Evolutionary conservation across 2,329 filamentous ascomycete genomes (phyloP), one percentile per base, ranked within the genome.

Genomic region (Clonostachys byssicola): DNA sequence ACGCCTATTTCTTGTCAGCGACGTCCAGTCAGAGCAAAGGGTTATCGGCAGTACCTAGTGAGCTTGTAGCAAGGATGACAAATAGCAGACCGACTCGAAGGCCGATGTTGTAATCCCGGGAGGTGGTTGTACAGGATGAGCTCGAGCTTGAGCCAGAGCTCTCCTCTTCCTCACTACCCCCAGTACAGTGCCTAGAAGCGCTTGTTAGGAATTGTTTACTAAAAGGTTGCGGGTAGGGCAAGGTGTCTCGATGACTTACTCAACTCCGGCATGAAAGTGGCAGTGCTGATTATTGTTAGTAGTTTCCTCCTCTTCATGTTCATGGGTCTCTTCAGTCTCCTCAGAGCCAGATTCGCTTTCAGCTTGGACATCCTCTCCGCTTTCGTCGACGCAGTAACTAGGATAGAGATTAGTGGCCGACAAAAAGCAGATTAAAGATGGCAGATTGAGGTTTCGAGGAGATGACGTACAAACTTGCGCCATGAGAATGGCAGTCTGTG

Each of bases 261-360:
- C 83, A 18, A 90, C 82, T 36, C 86, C 86, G 10, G 85, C 85
- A 55, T 91, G 86, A 63, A 86, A 88, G 58, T 91, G 87, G 54
- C 85, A 89, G 55, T 79, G 72, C 52, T 73, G 55, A n/a, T 64
- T 54, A 16, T 46, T 50, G 13, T 43, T 50, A 13, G 58, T 48
- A 40, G 44, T 45, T 16, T 51, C 49, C 16, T 52, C 52, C 36
- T 57, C 52, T 13, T 55, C 45, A 4, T 58, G 48, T 6, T 52
- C 47, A 41, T 55, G 47, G n/a, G 45, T 44, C 12, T 51, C 52
- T 14, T 56, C 53, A 38, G 52, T 48, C 6, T 56, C 57, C 1
- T 58, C 56, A 3, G 56, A 56, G 23, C 9, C 23, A 30, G 23
- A 9, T 13, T 73, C 69, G 20, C 67, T 62, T 2, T 76, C 54